Percentiles rank a stretch among this genome's conserved stretches.
Evolutionary conservation across 2,329 filamentous ascomycete genomes (phyloP).

Genomic region (Pseudopyrenochaeta lycopersici): DNA sequence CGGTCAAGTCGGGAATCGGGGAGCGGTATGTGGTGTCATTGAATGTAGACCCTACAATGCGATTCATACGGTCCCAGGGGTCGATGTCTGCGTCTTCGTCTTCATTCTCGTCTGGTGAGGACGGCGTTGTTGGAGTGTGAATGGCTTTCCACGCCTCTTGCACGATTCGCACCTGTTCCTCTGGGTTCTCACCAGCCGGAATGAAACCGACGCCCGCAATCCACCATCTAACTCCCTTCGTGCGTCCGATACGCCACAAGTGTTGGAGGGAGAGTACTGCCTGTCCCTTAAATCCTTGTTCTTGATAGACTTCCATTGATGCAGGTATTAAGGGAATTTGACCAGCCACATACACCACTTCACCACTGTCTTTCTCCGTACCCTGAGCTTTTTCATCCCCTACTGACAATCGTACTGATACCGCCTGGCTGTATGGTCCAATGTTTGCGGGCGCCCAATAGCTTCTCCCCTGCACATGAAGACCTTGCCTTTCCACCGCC

Average conservation of each 20-base stretch:
- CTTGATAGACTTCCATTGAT: slow-evolving; percentile 70
- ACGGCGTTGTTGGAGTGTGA: background rate
- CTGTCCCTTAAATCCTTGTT: slow-evolving; percentile 62
- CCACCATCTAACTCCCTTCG: slow-evolving; percentile 78
- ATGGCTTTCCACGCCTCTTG: slow-evolving; percentile 57
- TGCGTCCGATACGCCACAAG: slow-evolving; percentile 81
- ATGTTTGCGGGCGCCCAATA: slow-evolving; percentile 99
- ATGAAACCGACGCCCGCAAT: slow-evolving; percentile 70
- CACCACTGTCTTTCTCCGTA: slow-evolving; percentile 17
- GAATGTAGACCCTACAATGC: slow-evolving; percentile 58
- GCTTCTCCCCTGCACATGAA: slow-evolving; percentile 91
- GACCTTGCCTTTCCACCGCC: slow-evolving; percentile 54
- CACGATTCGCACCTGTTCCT: slow-evolving; percentile 45
- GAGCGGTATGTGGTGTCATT: slow-evolving; percentile 35
- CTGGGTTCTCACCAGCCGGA: slow-evolving; percentile 8
- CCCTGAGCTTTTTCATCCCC: slow-evolving; percentile 21
- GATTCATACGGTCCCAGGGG: slow-evolving; percentile 71
- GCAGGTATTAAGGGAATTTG: slow-evolving; percentile 89
- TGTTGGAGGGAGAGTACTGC: slow-evolving; percentile 83
- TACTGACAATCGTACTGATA: slow-evolving; percentile 60
- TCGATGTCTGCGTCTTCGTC: slow-evolving; percentile 62
- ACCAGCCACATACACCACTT: slow-evolving; percentile 76
- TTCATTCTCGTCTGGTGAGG: slow-evolving; percentile 54
- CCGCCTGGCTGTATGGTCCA: slow-evolving; percentile 93
- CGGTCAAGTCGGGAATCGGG: slow-evolving; percentile 54